Evolutionary conservation across 257 asterid species (phyloP).

Genomic region (Linaria vulgaris): DNA sequence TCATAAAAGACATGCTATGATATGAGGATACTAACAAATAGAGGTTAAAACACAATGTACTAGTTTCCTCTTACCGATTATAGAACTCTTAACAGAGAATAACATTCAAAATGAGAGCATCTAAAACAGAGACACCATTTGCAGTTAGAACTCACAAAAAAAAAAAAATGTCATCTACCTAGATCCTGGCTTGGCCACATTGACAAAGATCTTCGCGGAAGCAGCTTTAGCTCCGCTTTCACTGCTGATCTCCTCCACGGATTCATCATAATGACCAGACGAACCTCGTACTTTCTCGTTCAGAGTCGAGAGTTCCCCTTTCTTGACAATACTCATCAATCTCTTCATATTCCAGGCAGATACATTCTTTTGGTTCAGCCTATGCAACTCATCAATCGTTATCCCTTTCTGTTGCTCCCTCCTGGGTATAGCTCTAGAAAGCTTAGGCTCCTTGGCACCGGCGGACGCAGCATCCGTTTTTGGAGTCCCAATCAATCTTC

Average conservation of each 20-base stretch:
- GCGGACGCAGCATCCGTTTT: neutral
- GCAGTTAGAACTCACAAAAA: too few species aligned
- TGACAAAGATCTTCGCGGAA: too few species aligned
- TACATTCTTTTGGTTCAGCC: slow-evolving; percentile 33
- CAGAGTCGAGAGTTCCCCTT: slow-evolving; percentile 50
- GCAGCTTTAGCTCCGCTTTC: too few species aligned
- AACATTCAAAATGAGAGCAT: too few species aligned
- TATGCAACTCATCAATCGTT: slow-evolving; percentile 34
- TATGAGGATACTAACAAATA: neutral
- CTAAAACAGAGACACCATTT: too few species aligned
- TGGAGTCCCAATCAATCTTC: slow-evolving; percentile 32
- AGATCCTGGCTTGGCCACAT: too few species aligned
- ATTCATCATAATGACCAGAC: slow-evolving; percentile 37
- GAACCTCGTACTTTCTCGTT: slow-evolving; percentile 41
- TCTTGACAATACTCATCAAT: slow-evolving; percentile 46
- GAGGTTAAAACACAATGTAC: too few species aligned
- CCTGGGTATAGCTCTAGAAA: slow-evolving; percentile 32
- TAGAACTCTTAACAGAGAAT: neutral
- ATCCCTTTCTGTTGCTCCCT: slow-evolving; percentile 42
- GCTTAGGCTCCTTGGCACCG: slow-evolving; percentile 26
- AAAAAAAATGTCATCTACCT: too few species aligned
- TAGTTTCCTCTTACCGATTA: neutral
- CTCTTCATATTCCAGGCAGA: slow-evolving; percentile 74
- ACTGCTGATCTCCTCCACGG: slow-evolving; percentile 38
- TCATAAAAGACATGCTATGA: slow-evolving; percentile 7